Evolutionary conservation across 106 monocot species (phyloP), one percentile per base, ranked within the genome.

Genomic region (Triglochin maritima): DNA sequence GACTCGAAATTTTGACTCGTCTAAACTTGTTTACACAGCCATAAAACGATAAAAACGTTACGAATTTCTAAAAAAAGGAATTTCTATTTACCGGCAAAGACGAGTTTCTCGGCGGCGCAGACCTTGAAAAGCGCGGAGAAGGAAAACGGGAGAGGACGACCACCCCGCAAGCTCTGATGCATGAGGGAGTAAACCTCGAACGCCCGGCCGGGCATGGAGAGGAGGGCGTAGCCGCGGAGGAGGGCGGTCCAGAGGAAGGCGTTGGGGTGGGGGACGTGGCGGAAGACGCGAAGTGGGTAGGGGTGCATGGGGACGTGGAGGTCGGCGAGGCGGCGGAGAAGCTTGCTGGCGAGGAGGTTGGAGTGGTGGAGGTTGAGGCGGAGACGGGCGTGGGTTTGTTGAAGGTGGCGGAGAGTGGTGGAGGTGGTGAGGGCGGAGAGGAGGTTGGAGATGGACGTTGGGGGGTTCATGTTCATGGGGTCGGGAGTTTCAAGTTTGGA

Each of bases 221-320:
- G 59, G 56, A 69, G 17, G 47, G 80, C 46, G 58, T 69, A 60
- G 56, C 68, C 64, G 13, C 87, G 80, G 70, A 87, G 69, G 77
- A 87, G 71, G 63, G 83, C 69, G 41, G 87, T 83, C 78, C 78
- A 87, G 64, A 83, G 70, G 79, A 86, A 82, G 42, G 82, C 65
- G 50, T 86, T 86, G 49, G 82, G 82, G 48, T 10, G 13, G 15
- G 73, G 71, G 63, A 82, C 77, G 15, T 77, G 79, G 46, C 72
- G 50, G 74, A 79, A 73, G 68, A 71, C 7, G 56, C 41, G 73
- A 52, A 57, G 73, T 4, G 70, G 73, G 59, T 75, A 80, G 15
- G 80, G 65, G 16, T 64, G 55, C 14, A 71, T 59, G 59, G 76
- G 70, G 66, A 70, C 45, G 15, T 69, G 59, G 70, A 43, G 62